These are phyloP conservation scores for Diaporthe australafricana DNA, from an alignment of 2,329 filamentous ascomycete species.

Conservation along the genomic window DNA sequence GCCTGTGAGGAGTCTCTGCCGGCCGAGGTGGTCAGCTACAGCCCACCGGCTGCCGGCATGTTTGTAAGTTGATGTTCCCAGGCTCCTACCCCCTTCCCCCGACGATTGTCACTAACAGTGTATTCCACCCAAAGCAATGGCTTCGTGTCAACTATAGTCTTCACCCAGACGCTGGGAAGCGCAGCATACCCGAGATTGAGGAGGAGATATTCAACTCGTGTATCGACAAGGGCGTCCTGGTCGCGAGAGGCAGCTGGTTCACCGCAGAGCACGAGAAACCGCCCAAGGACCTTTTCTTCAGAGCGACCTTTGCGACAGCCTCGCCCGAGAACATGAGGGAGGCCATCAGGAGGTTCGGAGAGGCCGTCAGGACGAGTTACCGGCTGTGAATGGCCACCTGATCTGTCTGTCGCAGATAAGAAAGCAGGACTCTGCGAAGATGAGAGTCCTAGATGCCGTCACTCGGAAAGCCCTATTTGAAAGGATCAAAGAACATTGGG, in stretches of 20 bases:
- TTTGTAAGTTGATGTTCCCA: slow-evolving; percentile 73
- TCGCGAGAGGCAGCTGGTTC: slow-evolving; percentile 93
- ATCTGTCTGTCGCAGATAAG: background rate
- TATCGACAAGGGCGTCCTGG: slow-evolving; percentile 81
- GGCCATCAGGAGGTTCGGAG: slow-evolving; percentile 81
- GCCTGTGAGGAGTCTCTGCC: slow-evolving; percentile 86
- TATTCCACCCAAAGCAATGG: slow-evolving; percentile 70
- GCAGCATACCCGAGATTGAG: slow-evolving; percentile 76
- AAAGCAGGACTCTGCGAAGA: background rate
- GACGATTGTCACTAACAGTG: slow-evolving; percentile 3
- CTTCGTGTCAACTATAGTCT: slow-evolving; percentile 73
- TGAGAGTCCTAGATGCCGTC: background rate
- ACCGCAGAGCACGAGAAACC: slow-evolving; percentile 74
- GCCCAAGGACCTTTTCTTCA: slow-evolving; percentile 81
- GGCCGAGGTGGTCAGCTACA: slow-evolving; percentile 80
- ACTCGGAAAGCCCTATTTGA: background rate
- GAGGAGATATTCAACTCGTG: slow-evolving; percentile 85
- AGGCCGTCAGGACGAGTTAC: slow-evolving; percentile 74
- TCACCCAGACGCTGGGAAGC: slow-evolving; percentile 70
- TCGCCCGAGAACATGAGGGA: slow-evolving; percentile 76
- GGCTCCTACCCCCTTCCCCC: background rate
- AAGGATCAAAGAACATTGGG: background rate
- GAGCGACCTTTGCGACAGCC: slow-evolving; percentile 89
- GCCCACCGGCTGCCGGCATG: slow-evolving; percentile 88
- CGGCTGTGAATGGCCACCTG: slow-evolving; percentile 40